Base-by-base conservation (phyloP, 768 basidiomycete species). In the Hydnomerulius pinastri region DNA sequence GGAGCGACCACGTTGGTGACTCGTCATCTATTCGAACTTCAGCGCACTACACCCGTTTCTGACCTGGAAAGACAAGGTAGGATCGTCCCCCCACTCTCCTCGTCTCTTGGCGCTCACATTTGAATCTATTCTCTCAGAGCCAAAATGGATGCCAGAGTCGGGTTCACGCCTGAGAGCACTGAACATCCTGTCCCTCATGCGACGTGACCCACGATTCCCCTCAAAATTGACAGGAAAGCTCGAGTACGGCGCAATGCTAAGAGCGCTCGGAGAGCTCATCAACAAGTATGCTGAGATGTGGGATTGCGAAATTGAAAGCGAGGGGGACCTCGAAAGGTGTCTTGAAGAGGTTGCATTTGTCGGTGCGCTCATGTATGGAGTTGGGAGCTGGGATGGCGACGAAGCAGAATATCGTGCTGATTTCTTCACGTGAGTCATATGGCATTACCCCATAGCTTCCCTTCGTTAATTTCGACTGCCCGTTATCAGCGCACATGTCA, bases 401-500 rank as follows among this genome's bases (percentile, higher is more conserved):
- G 28, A 40, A 27, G 20, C 30, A 15, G 48, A 38, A 29, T 83
- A 83, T 68, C 77, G 76, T 36, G 79, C 79, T 1, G 81, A 86
- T 57, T 85, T 86, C 66, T 78, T 80, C 71, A 53, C 68, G 82
- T 85, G 50, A 61, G 82, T 71, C 2, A 9, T 12, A 13, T 41
- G n/a, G n/a, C n/a, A 17, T n/a, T 4, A 36, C 46, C 24, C 15
- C 18, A 24, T 24, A 10, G 12, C 7, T 24, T 35, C 13, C 1
- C 7, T 33, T n/a, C 7, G 10, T 15, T 11, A 33, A 24, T 24
- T 33, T n/a, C 4, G 13, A 9, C 21, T 41, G 5, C n/a, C 1
- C n/a, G 4, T 3, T 6, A 77, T 79, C 70, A 86, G 83, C 10
- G 78, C 82, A 73, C 86, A 87, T 57, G 69, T 85, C 3, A 77